Evolutionary conservation across 768 basidiomycete genomes (phyloP).

Genomic region (Termitomyces sp.): DNA sequence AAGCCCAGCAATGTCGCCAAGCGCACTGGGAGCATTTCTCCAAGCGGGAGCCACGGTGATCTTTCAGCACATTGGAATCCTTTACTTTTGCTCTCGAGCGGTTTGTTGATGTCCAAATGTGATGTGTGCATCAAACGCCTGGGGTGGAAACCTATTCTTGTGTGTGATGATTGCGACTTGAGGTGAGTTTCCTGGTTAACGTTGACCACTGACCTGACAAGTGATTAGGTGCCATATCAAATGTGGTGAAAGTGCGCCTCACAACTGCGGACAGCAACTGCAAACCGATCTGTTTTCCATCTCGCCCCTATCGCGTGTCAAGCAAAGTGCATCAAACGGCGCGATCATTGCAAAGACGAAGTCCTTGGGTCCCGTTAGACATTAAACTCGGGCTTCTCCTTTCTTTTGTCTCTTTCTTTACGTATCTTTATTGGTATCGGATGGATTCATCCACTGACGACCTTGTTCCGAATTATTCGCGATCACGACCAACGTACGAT

Average conservation of each 20-base stretch:
- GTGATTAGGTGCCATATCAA: constrained; percentile 70
- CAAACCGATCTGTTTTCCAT: constrained; percentile 23
- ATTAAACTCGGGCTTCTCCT: background rate
- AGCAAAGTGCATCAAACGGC: constrained; percentile 28
- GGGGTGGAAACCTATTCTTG: constrained; percentile 80
- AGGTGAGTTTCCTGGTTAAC: constrained; percentile 35
- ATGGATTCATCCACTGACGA: background rate
- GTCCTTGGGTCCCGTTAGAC: constrained; percentile 17
- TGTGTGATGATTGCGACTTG: constrained; percentile 87
- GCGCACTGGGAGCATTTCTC: constrained; percentile 26
- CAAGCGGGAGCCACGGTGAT: constrained; percentile 19
- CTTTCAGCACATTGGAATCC: constrained; percentile 57
- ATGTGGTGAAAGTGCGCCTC: constrained; percentile 78
- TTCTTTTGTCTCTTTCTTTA: background rate
- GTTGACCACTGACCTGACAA: constrained; percentile 1
- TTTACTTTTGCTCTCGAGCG: constrained; percentile 71
- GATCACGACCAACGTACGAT: background rate
- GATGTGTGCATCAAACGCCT: constrained; percentile 78
- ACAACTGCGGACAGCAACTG: constrained; percentile 56
- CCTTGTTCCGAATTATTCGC: background rate
- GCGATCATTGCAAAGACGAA: constrained; percentile 23
- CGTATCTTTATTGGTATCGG: background rate
- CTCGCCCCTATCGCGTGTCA: constrained; percentile 35
- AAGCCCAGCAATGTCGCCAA: constrained; percentile 40
- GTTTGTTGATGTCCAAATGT: constrained; percentile 68